phyloP scores from a whole-genome alignment of 345 rosid genomes.

The Anastatica hierochuntica region DNA sequence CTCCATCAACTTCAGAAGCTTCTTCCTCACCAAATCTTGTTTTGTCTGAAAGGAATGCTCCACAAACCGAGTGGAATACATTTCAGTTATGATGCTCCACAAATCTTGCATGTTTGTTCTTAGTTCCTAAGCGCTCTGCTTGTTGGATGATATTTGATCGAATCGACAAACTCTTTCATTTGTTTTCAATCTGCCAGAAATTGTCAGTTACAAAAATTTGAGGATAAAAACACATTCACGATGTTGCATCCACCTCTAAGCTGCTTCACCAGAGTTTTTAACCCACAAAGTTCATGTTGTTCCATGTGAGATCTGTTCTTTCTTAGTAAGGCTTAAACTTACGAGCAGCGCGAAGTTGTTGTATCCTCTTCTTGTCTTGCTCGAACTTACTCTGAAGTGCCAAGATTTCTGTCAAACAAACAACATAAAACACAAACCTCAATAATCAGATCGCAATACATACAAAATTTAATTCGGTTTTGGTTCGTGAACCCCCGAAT shows the following conservation, averaged over 20 bases:
- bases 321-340: constrained; percentile 72
- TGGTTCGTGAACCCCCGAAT: too few relatives aligned
- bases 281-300: too few relatives aligned
- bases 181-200: neutral
- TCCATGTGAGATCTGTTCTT: neutral
- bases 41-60: constrained; percentile 27
- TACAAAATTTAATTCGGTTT: neutral
- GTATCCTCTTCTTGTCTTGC: constrained; percentile 83
- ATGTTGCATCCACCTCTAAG: neutral
- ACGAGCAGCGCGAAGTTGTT: constrained; percentile 80
- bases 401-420: constrained; percentile 58
- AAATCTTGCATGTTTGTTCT: too few relatives aligned
- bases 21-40: constrained; percentile 39
- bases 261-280: too few relatives aligned
- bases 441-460: neutral
- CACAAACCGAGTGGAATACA: constrained; percentile 33
- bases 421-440: constrained; percentile 1
- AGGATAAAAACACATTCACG: constrained; percentile 6
- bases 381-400: constrained; percentile 75
- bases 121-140: too few relatives aligned
- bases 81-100: constrained; percentile 46
- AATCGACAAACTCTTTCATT: neutral
- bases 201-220: constrained; percentile 10
- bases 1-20: constrained; percentile 48
- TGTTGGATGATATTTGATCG: too few relatives aligned